Evolutionary conservation across 139 green algal genomes (phyloP), one percentile per base, ranked within the genome.

Genomic region (Chlamydomonas schloesseri): DNA sequence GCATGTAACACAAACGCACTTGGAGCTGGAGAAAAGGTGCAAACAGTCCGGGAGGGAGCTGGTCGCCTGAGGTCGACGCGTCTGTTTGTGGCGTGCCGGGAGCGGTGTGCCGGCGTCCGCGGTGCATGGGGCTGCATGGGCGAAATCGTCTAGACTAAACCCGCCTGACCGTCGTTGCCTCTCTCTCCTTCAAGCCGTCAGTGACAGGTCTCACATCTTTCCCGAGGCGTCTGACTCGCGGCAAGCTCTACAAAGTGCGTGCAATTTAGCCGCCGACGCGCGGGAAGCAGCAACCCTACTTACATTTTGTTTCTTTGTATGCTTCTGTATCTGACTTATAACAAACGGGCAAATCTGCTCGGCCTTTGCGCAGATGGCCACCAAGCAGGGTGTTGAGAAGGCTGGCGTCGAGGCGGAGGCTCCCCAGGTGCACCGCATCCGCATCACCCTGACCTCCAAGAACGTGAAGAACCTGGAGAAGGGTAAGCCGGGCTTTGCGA

Each of bases 381-480:
- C 80, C 58, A 94, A 94, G 87, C 83, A 88, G 42, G 81, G 57
- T 82, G 74, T 88, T 84, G 87, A 83, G 69, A 82, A 87, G 82
- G 65, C 67, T 78, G 73, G 71, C 69, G 77, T 95, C 57, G 92
- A 97, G 89, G 96, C 96, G 85, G 97, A 98, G 88, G 90, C 88
- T 29, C 91, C 94, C 28, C 88, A 92, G 46, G 90, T 95, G 31
- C 97, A 99, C 91, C 94, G 97, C 76, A 99, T 99, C 92, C 94
- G 98, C 88, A 99, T 99, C 93, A 99, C 98, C 57, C 95, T 99
- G 31, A 99, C 97, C 46, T 99, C 97, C 82, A 94, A 92, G 75
- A 98, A 99, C 93, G 96, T 99, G 29, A 97, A 96, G 91, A 97
- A 95, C 92, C 93, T 99, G 72, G 98, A 99, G 95, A 99, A 99